Evolutionary conservation across 345 rosid species (phyloP), one percentile per base, ranked within the genome.

Genomic region (Lumnitzera racemosa): DNA sequence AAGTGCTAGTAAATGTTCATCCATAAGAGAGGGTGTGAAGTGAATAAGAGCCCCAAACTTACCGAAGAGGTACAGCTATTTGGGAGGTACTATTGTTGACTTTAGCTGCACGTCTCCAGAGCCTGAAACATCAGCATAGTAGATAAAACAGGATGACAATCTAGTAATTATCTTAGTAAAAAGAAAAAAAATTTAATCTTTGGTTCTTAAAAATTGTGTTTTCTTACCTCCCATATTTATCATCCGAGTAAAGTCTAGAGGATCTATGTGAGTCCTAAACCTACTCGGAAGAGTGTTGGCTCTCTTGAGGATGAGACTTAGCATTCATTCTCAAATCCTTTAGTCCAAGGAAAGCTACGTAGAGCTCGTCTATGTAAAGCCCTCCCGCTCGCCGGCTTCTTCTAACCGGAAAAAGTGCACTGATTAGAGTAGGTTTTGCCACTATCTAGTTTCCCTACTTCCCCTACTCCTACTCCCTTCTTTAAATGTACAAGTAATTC

Each of bases 231-330:
- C 98, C 98, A 91, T 70, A 91, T 82, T 65, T 89, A 49, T 67
- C 66, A 24, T 92, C 94, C 2, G 94, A 70, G 60, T 81, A 78
- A 67, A 83, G 78, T 64, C 92, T 84, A 92, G 64, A 67, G 98
- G 98, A 56, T 89, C 98, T 65, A 89, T 72, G 70, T 89, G 89
- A 9, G 88, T 85, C 46, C 98, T 75, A 46, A 92, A 74, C 47
- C 91, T 83, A 23, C 98, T 57, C 81, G 67, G 67, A 92, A 89
- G 53, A 89, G 91, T 56, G 96, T 82, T 62, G 98, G 89, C n/a
- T n/a, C 12, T 92, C 98, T 70, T 92, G 98, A 69, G 98, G 68
- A 92, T 89, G 71, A 89, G 87, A 74, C 98, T 83, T n/a, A 92
- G 88, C 74, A n/a, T 85, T 92, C 80, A 75, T 73, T 57, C 98